Conservation (phyloP, 2,329 filamentous ascomycete species). For the Sclerotinia subarctica region DNA sequence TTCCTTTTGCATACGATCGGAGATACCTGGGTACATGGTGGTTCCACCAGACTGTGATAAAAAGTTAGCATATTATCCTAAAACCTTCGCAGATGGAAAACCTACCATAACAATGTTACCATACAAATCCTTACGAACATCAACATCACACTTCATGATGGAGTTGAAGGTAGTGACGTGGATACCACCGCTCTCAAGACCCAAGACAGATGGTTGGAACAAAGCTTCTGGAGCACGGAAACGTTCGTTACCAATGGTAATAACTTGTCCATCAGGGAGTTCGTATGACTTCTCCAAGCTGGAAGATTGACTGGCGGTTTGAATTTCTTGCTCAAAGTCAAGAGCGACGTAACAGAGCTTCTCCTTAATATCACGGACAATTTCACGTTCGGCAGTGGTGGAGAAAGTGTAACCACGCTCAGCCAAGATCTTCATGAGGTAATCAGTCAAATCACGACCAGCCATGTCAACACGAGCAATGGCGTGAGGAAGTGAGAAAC, state of each 20-base stretch:
- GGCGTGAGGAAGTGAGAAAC: conserved; percentile 99
- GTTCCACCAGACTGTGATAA: conserved; percentile 88
- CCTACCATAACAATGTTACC: conserved; percentile 99
- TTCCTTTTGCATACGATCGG: conserved; percentile 99
- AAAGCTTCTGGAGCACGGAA: conserved; percentile 99
- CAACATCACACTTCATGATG: conserved; percentile 99
- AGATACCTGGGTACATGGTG: conserved; percentile 99
- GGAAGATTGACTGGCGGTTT: conserved; percentile 98
- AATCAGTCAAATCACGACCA: conserved; percentile 99
- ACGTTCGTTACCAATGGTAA: conserved; percentile 99
- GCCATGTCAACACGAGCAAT: conserved; percentile 99
- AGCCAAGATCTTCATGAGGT: conserved; percentile 99
- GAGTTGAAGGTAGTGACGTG: conserved; percentile 99
- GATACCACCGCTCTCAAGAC: conserved; percentile 98
- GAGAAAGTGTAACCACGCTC: conserved; percentile 99
- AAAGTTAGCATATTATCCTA: conserved; percentile 25
- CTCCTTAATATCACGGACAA: conserved; percentile 99
- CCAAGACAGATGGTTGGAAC: conserved; percentile 97
- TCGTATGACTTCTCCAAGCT: conserved; percentile 99
- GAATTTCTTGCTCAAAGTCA: conserved; percentile 99
- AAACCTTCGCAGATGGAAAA: conserved; percentile 20
- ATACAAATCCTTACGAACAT: conserved; percentile 99
- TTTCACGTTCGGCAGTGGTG: conserved; percentile 99
- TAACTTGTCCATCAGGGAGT: conserved; percentile 98
- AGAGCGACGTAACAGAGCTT: conserved; percentile 99